phyloP scores from a whole-genome alignment of 2,329 filamentous ascomycete genomes.

The Venturiaceae sp. region DNA sequence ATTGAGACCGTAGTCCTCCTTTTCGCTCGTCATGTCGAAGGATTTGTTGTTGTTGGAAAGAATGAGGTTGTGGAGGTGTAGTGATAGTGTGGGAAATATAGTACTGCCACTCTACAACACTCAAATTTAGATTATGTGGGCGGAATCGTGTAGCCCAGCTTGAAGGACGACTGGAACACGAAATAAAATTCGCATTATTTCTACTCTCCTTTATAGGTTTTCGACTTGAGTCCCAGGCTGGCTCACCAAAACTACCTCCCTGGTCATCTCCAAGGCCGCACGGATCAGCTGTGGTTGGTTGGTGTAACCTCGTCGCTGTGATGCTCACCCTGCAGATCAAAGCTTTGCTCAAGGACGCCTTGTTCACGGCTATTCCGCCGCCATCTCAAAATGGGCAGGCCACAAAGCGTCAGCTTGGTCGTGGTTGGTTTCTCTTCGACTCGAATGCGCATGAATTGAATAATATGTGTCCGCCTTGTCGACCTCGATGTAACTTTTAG shows the following conservation, averaged over 20 bases:
- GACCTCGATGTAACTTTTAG: background rate
- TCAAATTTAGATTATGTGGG: background rate
- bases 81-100: background rate
- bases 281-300: background rate
- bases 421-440: background rate
- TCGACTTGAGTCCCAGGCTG: background rate
- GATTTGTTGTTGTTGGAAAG: background rate
- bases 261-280: background rate
- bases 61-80: background rate
- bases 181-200: background rate
- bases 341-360: background rate
- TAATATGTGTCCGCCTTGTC: background rate
- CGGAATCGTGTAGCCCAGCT: background rate
- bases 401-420: background rate
- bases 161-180: background rate
- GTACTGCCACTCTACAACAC: background rate
- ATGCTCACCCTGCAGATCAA: background rate
- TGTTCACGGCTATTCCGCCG: background rate
- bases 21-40: background rate
- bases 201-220: background rate
- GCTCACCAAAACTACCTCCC: background rate
- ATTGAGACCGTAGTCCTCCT: background rate
- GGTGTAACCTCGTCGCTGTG: too few species aligned
- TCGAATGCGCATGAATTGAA: background rate
- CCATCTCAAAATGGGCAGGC: background rate